Evolutionary conservation across 2,329 filamentous ascomycete species (phyloP), one percentile per base, ranked within the genome.

Genomic region (Drechslera avenae): DNA sequence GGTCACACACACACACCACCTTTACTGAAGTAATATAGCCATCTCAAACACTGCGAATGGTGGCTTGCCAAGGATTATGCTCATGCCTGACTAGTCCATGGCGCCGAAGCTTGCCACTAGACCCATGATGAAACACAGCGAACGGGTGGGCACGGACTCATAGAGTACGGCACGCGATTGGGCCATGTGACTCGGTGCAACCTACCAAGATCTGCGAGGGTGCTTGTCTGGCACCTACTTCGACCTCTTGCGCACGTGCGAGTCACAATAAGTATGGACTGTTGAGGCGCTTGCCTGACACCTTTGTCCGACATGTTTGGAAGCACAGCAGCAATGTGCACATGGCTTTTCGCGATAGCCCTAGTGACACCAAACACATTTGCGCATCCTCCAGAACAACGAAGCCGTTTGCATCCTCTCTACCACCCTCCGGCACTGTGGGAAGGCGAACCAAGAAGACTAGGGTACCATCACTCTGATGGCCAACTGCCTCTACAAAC

Each of bases 381-480:
- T 28, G 21, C 31, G 4, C 26, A 36, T n/a, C 12, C 10, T n/a
- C 5, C 8, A 18, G n/a, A 4, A 13, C 31, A 37, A 13, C 19
- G 13, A 19, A 17, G n/a, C 2, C 42, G 18, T 6, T 26, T 19
- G 13, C 21, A 2, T 13, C 32, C 23, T 23, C n/a, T 32, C 35
- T n/a, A 23, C 3, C n/a, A 14, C 2, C 28, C 8, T 10, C 19
- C 26, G 40, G 3, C 31, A 31, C 9, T 3, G 6, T 5, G 16
- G 10, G 32, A 50, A 14, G n/a, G 5, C 19, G 12, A 19, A 19
- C 18, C 14, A 12, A 26, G 16, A 48, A 18, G 26, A 19, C 23
- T 50, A 23, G 48, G 57, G 49, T 54, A 32, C 21, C 49, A 45
- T 47, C 37, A 45, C 17, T 48, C 50, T 36, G 41, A 43, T 46